Conservation (phyloP, 257 asterid species). For the Nicotiana tabacum region DNA sequence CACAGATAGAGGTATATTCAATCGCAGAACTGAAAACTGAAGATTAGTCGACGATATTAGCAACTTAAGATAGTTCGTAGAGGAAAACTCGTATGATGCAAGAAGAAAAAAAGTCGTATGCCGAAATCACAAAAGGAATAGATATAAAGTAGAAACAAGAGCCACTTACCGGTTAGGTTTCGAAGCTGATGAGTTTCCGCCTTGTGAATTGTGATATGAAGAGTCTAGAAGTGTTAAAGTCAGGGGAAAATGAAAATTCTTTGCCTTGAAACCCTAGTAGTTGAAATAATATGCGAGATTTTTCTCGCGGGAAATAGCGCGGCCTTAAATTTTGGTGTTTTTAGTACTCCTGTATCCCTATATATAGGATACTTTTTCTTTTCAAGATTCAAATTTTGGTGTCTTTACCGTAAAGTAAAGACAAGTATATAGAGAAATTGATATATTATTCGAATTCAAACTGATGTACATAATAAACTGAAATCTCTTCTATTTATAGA, state of each 20-base stretch:
- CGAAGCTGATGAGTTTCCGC: not conserved
- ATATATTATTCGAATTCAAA: too few relatives aligned
- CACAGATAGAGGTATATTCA: not conserved
- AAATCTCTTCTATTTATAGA: too few relatives aligned
- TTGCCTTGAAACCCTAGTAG: not conserved
- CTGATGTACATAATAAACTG: too few relatives aligned
- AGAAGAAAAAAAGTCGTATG: too few relatives aligned
- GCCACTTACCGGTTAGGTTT: not conserved
- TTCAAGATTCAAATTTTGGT: too few relatives aligned
- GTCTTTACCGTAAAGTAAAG: too few relatives aligned
- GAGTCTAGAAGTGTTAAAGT: too few relatives aligned
- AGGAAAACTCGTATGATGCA: not conserved
- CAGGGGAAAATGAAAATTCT: not conserved
- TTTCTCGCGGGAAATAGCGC: not conserved
- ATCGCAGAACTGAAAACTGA: not conserved
- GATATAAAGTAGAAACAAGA: not conserved
- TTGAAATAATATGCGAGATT: not conserved
- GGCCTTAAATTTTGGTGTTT: not conserved
- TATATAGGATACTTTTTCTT: too few relatives aligned
- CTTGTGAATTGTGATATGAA: not conserved
- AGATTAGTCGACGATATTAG: not conserved
- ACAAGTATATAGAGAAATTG: too few relatives aligned
- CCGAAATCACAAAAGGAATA: not conserved
- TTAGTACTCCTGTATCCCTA: not conserved
- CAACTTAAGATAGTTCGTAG: not conserved